Evolutionary conservation across 1,284 basidiomycete species (phyloP).

Genomic region (Anthracocystis setariae): DNA sequence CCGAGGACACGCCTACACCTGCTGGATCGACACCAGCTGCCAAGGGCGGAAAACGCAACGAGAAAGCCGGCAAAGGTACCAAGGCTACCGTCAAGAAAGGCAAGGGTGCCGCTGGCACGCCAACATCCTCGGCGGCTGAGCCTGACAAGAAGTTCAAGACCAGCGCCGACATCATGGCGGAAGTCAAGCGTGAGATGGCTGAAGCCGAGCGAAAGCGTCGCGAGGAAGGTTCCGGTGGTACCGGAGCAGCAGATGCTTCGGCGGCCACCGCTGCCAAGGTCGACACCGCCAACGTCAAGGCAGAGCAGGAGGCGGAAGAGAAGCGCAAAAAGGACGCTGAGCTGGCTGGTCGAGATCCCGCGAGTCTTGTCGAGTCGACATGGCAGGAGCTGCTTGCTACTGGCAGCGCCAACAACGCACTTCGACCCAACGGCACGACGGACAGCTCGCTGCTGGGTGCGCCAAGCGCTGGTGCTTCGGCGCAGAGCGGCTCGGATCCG

Average conservation of each 20-base stretch:
- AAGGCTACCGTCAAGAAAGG: constrained; percentile 47
- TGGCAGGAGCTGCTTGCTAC: constrained; percentile 54
- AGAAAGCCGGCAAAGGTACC: constrained; percentile 33
- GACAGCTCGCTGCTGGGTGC: constrained; percentile 34
- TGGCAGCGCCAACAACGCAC: constrained; percentile 21
- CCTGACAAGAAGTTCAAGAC: constrained; percentile 56
- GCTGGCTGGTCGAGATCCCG: constrained; percentile 46
- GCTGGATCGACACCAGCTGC: constrained; percentile 48
- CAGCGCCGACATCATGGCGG: constrained; percentile 62
- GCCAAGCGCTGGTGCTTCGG: constrained; percentile 25
- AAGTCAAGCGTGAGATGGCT: constrained; percentile 62
- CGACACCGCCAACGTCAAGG: constrained; percentile 37
- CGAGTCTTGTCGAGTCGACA: constrained; percentile 46
- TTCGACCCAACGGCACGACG: constrained; percentile 9
- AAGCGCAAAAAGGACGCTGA: constrained; percentile 42
- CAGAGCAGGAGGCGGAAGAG: constrained; percentile 46
- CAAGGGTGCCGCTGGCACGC: constrained; percentile 43
- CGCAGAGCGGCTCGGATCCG: constrained; percentile 27
- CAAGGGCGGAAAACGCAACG: constrained; percentile 47
- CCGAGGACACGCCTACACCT: constrained; percentile 43
- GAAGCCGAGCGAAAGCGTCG: constrained; percentile 52
- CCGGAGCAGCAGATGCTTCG: constrained; percentile 14
- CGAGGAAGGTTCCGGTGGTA: constrained; percentile 29
- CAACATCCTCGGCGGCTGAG: constrained; percentile 43
- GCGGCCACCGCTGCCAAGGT: constrained; percentile 32